Evolutionary conservation across 2,329 filamentous ascomycete genomes (phyloP), one percentile per base, ranked within the genome.

Genomic region (Penicillium sp.): DNA sequence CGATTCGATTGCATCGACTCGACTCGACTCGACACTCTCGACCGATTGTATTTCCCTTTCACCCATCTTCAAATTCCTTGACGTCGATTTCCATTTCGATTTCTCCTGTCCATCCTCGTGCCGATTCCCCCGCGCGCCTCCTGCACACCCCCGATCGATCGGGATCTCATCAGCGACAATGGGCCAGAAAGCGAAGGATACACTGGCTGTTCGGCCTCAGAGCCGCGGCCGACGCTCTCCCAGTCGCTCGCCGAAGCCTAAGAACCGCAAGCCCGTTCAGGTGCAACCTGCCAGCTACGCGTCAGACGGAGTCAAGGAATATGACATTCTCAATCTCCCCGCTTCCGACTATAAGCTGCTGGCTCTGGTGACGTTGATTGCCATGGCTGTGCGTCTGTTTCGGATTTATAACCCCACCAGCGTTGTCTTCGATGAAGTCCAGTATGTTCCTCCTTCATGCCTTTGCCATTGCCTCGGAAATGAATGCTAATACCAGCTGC

Each of bases 351-450:
- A 94, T 78, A 84, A 90, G 74, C 74, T 90, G 56, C 81, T 95
- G 71, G 76, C 84, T 17, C 75, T 82, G 44, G 75, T 97, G 61
- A 96, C 91, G 45, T 61, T 91, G 15, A 65, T 97, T 58, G 90
- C 89, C 44, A 82, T 88, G 49, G 77, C 87, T 60, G 90, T 99
- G 60, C 89, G 94, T 59, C 77, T 97, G 58, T 99, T 96, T 80
- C 87, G 91, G 68, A 97, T 99, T 77, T 97, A 95, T 73, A 91
- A 97, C 73, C 94, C 94, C 50, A 88, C 86, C 67, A 97, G 92
- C 67, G 94, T 99, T 55, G 94, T 99, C 62, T 99, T 99, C 72
- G 94, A 99, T 74, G 94, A 99, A 79, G 94, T 99, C 73, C 94
- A 99, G 91, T 96, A 84, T 72, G 91, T 86, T 52, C 20, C 50